These are phyloP conservation scores for Eucalyptus sideroxylon DNA, from an alignment of 345 rosid genomes.

Conservation along the genomic window DNA sequence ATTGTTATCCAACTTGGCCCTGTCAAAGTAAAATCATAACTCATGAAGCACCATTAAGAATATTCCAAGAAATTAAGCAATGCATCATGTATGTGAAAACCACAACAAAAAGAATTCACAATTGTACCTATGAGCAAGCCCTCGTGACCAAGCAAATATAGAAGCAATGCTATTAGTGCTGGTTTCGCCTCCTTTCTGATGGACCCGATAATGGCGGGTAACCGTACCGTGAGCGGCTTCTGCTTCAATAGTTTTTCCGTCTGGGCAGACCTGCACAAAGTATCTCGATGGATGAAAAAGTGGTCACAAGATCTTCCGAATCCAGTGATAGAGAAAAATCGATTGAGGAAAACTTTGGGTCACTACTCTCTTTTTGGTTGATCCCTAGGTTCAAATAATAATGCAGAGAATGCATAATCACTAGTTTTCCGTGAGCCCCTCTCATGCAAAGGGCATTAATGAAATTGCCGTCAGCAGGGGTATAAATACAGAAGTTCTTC, in stretches of 20 bases:
- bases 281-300: background rate
- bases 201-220: slow-evolving; percentile 93
- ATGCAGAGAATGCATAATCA: background rate
- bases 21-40: background rate
- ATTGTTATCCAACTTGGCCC: slow-evolving; percentile 92
- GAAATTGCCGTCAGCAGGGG: background rate
- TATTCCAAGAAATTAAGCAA: background rate
- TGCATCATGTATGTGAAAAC: background rate
- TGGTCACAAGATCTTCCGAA: background rate
- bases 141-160: slow-evolving; percentile 96
- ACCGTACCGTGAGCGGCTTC: slow-evolving; percentile 99
- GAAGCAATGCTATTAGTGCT: slow-evolving; percentile 99
- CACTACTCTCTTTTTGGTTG: background rate
- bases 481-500: background rate
- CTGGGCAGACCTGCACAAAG: slow-evolving; percentile 82
- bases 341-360: background rate
- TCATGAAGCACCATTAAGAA: background rate
- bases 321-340: background rate
- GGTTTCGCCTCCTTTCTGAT: slow-evolving; percentile 98
- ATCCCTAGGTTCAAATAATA: background rate
- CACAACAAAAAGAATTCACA: background rate
- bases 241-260: slow-evolving; percentile 97
- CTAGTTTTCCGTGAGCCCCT: background rate
- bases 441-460: background rate
- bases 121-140: slow-evolving; percentile 90